These are phyloP conservation scores for Neopestalotiopsis rosae DNA, from an alignment of 2,329 filamentous ascomycete species.

Conservation along the genomic window DNA sequence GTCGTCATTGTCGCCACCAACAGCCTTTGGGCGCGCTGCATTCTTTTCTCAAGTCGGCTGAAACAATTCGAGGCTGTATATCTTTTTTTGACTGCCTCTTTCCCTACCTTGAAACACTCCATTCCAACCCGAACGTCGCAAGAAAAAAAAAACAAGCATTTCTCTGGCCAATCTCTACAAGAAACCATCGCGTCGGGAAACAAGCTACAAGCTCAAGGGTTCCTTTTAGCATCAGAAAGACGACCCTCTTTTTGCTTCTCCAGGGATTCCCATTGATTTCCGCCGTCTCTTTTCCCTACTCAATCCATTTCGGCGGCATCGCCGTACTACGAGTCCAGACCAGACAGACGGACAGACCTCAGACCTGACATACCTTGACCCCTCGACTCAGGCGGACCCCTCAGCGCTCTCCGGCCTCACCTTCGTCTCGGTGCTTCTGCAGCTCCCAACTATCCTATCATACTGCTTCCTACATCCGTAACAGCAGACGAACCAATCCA, in stretches of 20 bases:
- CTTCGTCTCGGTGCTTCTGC: slow-evolving; percentile 11
- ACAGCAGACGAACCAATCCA: slow-evolving; percentile 12
- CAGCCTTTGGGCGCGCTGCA: not conserved
- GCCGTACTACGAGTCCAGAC: not conserved
- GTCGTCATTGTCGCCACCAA: slow-evolving; percentile 15
- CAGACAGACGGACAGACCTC: not conserved
- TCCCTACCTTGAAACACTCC: not conserved
- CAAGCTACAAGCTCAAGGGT: not conserved
- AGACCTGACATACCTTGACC: not conserved
- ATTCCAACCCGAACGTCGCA: not conserved
- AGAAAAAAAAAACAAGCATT: not conserved
- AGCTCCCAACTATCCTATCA: not conserved
- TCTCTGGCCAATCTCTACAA: not conserved
- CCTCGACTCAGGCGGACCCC: slow-evolving; percentile 11
- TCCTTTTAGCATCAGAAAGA: not conserved
- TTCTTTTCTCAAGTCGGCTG: not conserved
- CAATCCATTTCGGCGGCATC: not conserved
- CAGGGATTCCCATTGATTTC: not conserved
- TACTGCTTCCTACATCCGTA: not conserved
- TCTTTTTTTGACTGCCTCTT: not conserved
- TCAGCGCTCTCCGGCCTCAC: slow-evolving; percentile 10
- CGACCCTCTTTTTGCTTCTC: slow-evolving; percentile 13
- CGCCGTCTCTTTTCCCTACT: slow-evolving; percentile 7
- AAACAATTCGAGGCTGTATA: not conserved
- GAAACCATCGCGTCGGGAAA: not conserved